Conservation (phyloP, 495 filamentous ascomycete genomes). For the Aspergillus sclerotioniger region DNA sequence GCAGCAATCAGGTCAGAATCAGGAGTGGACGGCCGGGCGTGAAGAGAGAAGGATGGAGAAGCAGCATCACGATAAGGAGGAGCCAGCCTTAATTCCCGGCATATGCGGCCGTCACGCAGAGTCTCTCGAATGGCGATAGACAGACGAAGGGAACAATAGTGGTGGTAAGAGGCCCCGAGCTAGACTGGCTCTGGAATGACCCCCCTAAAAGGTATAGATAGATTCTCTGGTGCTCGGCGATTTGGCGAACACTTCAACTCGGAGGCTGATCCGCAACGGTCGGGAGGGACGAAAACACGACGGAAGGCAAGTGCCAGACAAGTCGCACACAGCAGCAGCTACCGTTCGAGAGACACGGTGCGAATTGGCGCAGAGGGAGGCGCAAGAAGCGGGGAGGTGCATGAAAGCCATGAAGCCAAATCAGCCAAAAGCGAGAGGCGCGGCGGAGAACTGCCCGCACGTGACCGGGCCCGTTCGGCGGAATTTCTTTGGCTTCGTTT, state of each 20-base stretch:
- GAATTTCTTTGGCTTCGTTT: conserved; percentile 4
- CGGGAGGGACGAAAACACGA: background rate
- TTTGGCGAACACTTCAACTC: background rate
- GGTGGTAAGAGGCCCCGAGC: background rate
- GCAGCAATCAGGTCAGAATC: conserved; percentile 29
- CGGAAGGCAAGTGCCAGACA: background rate
- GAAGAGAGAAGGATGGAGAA: conserved; percentile 39
- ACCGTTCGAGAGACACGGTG: background rate
- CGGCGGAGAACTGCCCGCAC: conserved; percentile 8
- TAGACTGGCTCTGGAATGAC: background rate
- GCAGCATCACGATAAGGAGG: conserved; percentile 44
- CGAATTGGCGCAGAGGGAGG: conserved; percentile 1
- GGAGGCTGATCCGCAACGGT: background rate
- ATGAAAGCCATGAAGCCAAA: conserved; percentile 1
- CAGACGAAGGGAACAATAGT: background rate
- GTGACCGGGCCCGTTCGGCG: conserved; percentile 6
- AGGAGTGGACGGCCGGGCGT: conserved; percentile 23
- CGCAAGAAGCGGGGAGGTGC: background rate
- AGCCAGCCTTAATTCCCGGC: conserved; percentile 47
- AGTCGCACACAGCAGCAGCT: background rate
- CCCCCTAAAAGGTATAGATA: conserved; percentile 2
- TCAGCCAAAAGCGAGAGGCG: background rate
- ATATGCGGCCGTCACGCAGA: conserved; percentile 41
- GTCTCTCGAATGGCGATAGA: background rate
- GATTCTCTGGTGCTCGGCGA: background rate